Percentiles rank a stretch among this genome's conserved stretches.
These are phyloP conservation scores for Trichoderma sp. DNA, from an alignment of 2,329 filamentous ascomycete species.

Conservation along the genomic window DNA sequence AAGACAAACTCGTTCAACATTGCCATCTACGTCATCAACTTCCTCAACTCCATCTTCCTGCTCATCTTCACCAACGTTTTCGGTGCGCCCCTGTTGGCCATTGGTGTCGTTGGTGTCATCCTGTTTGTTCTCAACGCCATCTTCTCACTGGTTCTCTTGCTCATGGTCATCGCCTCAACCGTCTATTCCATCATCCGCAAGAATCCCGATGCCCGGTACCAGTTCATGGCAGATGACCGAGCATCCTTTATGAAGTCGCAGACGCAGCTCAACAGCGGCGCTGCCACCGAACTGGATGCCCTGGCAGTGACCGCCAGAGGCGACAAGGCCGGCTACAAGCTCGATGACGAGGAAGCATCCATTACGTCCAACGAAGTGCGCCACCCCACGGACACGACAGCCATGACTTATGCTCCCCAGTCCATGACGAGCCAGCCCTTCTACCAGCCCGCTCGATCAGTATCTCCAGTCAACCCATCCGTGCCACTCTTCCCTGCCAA, in stretches of 20 bases:
- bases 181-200: slow-evolving; percentile 76
- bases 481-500: slow-evolving; percentile 16
- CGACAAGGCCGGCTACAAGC: slow-evolving; percentile 60
- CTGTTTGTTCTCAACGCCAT: slow-evolving; percentile 86
- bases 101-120: slow-evolving; percentile 82
- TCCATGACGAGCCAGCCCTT: slow-evolving; percentile 3
- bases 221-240: slow-evolving; percentile 94
- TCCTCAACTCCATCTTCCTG: slow-evolving; percentile 84
- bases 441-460: not conserved
- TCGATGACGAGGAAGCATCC: slow-evolving; percentile 43
- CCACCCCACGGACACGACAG: not conserved
- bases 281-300: slow-evolving; percentile 84
- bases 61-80: slow-evolving; percentile 87
- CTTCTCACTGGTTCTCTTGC: slow-evolving; percentile 76
- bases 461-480: slow-evolving; percentile 14
- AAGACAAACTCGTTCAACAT: slow-evolving; percentile 97
- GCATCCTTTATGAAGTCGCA: slow-evolving; percentile 98
- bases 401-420: slow-evolving; percentile 15
- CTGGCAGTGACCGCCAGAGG: slow-evolving; percentile 85
- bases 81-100: slow-evolving; percentile 76
- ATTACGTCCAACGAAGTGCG: slow-evolving; percentile 36
- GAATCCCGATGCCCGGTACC: slow-evolving; percentile 92
- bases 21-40: slow-evolving; percentile 84
- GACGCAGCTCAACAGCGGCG: slow-evolving; percentile 61
- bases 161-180: slow-evolving; percentile 69